phyloP scores from a whole-genome alignment of 2,329 filamentous ascomycete genomes.

The Ceratocystis cubensis region DNA sequence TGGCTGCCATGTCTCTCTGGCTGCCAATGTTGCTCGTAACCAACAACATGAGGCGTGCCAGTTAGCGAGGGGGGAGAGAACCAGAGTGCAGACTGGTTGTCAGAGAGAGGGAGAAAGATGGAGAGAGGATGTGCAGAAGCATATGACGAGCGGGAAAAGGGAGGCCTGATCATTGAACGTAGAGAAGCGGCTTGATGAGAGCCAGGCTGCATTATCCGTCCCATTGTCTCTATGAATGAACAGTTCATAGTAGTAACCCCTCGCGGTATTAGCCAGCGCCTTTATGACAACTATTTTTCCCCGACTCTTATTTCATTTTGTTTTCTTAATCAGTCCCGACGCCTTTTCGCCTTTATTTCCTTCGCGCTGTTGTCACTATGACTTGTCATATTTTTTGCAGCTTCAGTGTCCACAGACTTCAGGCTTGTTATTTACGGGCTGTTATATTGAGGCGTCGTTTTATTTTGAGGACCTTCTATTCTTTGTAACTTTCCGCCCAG shows the following conservation, averaged over 20 bases:
- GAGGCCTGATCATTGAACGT: neutral
- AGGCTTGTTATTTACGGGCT: neutral
- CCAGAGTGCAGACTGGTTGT: neutral
- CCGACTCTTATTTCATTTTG: neutral
- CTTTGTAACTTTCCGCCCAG: neutral
- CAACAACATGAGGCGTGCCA: conserved; percentile 1
- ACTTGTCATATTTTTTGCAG: neutral
- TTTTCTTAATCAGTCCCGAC: neutral
- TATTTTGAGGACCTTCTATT: neutral
- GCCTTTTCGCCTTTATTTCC: neutral
- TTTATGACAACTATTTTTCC: neutral
- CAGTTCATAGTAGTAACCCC: neutral
- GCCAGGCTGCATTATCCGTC: neutral
- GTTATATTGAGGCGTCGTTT: neutral
- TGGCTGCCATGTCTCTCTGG: neutral
- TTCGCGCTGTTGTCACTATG: neutral
- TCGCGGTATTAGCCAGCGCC: neutral
- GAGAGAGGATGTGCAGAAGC: neutral
- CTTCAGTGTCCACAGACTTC: neutral
- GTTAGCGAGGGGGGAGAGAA: conserved; percentile 3
- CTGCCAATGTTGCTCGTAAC: neutral
- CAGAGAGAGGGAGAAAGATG: neutral
- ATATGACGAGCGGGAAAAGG: neutral
- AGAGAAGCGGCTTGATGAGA: neutral
- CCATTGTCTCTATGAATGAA: neutral